phyloP scores from a whole-genome alignment of 2,329 filamentous ascomycete species.

The Fonsecaea erecta region DNA sequence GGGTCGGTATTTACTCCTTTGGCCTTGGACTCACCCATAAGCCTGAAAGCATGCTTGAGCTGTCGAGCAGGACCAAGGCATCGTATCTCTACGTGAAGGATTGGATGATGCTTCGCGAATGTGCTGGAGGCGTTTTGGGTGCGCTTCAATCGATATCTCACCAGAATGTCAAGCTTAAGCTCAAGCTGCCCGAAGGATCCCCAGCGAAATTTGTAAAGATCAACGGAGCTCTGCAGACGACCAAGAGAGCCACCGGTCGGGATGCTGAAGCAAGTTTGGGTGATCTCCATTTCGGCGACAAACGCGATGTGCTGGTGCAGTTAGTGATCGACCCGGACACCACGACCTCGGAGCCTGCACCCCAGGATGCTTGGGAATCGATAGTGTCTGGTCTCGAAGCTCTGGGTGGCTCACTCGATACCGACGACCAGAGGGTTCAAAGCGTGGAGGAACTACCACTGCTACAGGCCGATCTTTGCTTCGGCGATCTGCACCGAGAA shows the following conservation, averaged over 20 bases:
- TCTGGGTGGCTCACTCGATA: constrained; percentile 82
- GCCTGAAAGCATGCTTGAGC: constrained; percentile 97
- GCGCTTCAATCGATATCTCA: constrained; percentile 94
- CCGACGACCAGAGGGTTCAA: constrained; percentile 78
- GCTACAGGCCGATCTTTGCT: constrained; percentile 91
- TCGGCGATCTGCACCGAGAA: constrained; percentile 90
- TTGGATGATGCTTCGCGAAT: constrained; percentile 99
- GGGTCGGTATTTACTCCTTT: constrained; percentile 94
- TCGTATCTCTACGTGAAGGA: constrained; percentile 99
- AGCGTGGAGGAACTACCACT: constrained; percentile 94
- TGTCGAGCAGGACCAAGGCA: constrained; percentile 93
- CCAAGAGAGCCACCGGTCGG: constrained; percentile 90
- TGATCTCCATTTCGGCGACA: constrained; percentile 93
- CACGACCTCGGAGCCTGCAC: constrained; percentile 77
- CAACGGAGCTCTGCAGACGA: constrained; percentile 92
- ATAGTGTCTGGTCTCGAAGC: constrained; percentile 95
- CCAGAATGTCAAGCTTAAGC: constrained; percentile 94
- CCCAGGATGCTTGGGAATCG: constrained; percentile 95
- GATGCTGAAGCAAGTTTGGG: constrained; percentile 92
- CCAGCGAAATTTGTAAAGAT: constrained; percentile 99
- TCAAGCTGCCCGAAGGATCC: constrained; percentile 91
- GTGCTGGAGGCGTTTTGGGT: constrained; percentile 88
- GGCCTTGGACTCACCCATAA: constrained; percentile 96
- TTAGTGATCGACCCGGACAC: constrained; percentile 89
- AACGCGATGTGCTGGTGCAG: constrained; percentile 91